Percentiles rank a stretch among this genome's conserved stretches.
Evolutionary conservation across 2,329 filamentous ascomycete species (phyloP).

Genomic region (Penicillium psychrosexuale): DNA sequence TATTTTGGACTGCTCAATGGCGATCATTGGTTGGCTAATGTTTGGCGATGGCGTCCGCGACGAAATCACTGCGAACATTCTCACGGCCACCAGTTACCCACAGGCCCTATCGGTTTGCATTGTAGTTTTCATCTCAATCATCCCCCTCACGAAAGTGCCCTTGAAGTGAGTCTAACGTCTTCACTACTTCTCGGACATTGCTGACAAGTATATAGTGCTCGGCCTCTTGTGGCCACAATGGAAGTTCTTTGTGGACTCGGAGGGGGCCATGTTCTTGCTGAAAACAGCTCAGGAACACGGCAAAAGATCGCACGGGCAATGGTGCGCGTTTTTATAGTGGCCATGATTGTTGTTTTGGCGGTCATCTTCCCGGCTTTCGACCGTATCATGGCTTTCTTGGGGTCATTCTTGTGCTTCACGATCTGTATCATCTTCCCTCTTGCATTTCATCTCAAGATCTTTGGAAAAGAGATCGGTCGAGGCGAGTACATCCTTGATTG

Average conservation of each 20-base stretch:
- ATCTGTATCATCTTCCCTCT: slow-evolving; percentile 91
- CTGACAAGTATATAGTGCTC: slow-evolving; percentile 51
- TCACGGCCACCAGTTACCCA: slow-evolving; percentile 72
- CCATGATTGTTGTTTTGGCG: slow-evolving; percentile 73
- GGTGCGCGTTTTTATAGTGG: slow-evolving; percentile 64
- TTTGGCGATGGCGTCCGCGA: slow-evolving; percentile 86
- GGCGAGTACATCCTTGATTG: slow-evolving; percentile 66
- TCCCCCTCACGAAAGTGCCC: slow-evolving; percentile 93
- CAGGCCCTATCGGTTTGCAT: slow-evolving; percentile 70
- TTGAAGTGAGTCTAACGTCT: slow-evolving; percentile 56
- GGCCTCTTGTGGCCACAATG: slow-evolving; percentile 80
- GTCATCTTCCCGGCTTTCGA: slow-evolving; percentile 76
- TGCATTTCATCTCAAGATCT: slow-evolving; percentile 86
- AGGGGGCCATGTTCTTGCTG: slow-evolving; percentile 40
- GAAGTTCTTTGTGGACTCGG: slow-evolving; percentile 79
- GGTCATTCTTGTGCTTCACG: slow-evolving; percentile 84
- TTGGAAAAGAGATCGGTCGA: slow-evolving; percentile 65
- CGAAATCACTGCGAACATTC: slow-evolving; percentile 87
- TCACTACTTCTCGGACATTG: background rate
- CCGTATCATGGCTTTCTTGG: slow-evolving; percentile 86
- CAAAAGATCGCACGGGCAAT: slow-evolving; percentile 57
- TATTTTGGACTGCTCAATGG: slow-evolving; percentile 75
- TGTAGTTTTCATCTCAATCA: slow-evolving; percentile 83
- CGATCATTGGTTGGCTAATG: slow-evolving; percentile 84
- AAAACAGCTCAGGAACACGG: slow-evolving; percentile 45